phyloP scores from a whole-genome alignment of 108 stramenopile genomes.

The Skeletonema marinoi region DNA sequence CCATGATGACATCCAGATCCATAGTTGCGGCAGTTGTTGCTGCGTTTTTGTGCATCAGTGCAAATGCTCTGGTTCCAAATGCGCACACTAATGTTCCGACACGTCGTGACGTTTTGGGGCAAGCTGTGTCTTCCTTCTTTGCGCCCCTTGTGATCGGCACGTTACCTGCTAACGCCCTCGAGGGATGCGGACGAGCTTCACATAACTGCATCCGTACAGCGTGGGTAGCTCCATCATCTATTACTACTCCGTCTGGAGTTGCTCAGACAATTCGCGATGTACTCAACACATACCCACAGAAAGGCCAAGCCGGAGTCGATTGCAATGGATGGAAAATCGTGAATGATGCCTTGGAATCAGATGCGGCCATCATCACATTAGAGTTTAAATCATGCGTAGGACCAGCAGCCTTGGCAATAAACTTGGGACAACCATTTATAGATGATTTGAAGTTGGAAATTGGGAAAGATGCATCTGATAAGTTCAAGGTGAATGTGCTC shows the following conservation, averaged over 20 bases:
- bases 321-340: constrained; percentile 36
- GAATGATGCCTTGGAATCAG: constrained; percentile 13
- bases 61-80: not conserved
- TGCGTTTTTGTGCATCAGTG: not conserved
- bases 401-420: constrained; percentile 35
- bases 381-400: constrained; percentile 45
- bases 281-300: constrained; percentile 30
- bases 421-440: constrained; percentile 37
- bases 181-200: constrained; percentile 60
- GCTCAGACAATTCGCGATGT: constrained; percentile 10
- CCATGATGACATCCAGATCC: not conserved
- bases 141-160: not conserved
- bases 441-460: constrained; percentile 38
- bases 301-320: constrained; percentile 31
- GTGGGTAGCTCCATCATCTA: constrained; percentile 73
- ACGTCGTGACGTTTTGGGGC: not conserved
- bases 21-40: not conserved
- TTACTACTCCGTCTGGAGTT: not conserved
- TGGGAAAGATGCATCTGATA: constrained; percentile 13
- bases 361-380: constrained; percentile 4
- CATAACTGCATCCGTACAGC: constrained; percentile 76
- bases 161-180: constrained; percentile 57
- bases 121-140: not conserved
- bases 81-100: not conserved
- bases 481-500: constrained; percentile 14